These are phyloP conservation scores for Adansonia madagascariensis DNA, from an alignment of 441 rosid species.

Conservation along the genomic window DNA sequence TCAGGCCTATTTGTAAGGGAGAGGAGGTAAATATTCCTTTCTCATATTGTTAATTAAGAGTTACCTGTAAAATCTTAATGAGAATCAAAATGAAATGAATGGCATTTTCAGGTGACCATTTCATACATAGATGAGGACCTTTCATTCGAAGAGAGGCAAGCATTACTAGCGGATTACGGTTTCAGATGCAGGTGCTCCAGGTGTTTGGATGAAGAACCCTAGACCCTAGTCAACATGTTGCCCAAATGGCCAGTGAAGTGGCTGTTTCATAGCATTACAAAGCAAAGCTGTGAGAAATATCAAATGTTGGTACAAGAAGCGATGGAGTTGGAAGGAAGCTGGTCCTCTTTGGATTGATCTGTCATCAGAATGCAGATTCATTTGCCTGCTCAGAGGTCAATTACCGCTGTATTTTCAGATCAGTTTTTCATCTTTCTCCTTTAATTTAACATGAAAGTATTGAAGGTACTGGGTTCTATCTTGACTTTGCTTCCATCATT, in stretches of 20 bases:
- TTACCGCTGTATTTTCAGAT: background rate
- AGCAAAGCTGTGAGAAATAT: background rate
- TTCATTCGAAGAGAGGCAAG: slow-evolving; percentile 65
- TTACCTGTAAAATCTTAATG: background rate
- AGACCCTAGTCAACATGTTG: slow-evolving; percentile 3
- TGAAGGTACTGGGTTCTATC: background rate
- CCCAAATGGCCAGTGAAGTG: slow-evolving; percentile 10
- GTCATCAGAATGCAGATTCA: background rate
- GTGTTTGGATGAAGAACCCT: slow-evolving; percentile 54
- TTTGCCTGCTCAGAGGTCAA: slow-evolving; percentile 6
- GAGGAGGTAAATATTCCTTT: slow-evolving; percentile 64
- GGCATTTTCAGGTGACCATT: slow-evolving; percentile 59
- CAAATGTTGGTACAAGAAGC: background rate
- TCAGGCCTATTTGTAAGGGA: slow-evolving; percentile 57
- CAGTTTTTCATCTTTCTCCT: background rate
- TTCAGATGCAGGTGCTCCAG: slow-evolving; percentile 69
- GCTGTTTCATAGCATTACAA: background rate
- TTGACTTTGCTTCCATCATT: background rate
- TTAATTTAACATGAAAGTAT: background rate
- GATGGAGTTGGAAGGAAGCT: background rate
- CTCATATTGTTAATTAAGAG: background rate
- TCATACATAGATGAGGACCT: slow-evolving; percentile 82
- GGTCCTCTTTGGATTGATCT: background rate
- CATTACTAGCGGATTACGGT: slow-evolving; percentile 76
- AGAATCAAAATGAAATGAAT: background rate